Evolutionary conservation across 75 land plant species (phyloP).

Genomic region (Azolla pinnata): DNA sequence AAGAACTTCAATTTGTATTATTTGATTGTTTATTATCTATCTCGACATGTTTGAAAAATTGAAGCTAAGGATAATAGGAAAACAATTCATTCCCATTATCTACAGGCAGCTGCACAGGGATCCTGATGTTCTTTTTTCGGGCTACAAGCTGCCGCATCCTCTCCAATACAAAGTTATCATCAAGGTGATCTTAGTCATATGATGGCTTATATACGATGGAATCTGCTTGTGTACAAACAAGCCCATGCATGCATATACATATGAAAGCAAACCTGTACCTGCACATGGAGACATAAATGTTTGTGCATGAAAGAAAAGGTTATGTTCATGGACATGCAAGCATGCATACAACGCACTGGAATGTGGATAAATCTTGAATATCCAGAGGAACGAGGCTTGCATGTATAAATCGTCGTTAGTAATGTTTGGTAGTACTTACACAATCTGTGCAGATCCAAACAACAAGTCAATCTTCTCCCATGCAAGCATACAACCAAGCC

Average conservation of each 20-base stretch:
- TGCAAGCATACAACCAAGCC: constrained; percentile 88
- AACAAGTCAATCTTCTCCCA: constrained; percentile 88
- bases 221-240: constrained; percentile 1
- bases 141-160: constrained; percentile 98
- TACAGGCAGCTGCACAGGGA: constrained; percentile 93
- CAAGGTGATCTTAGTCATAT: constrained; percentile 44
- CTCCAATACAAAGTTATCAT: constrained; percentile 84
- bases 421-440: too few species aligned
- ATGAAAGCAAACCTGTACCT: too few species aligned
- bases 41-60: neutral
- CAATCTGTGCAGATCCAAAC: constrained; percentile 75
- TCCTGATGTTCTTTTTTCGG: constrained; percentile 84
- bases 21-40: too few species aligned
- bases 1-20: too few species aligned
- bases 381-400: too few species aligned
- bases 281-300: too few species aligned
- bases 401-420: too few species aligned
- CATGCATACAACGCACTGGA: too few species aligned
- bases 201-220: neutral
- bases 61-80: neutral
- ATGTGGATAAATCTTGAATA: too few species aligned
- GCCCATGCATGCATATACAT: neutral
- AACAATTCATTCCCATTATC: neutral
- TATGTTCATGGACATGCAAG: too few species aligned
- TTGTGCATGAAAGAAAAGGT: too few species aligned